Evolutionary conservation across 73 alveolate genomes (phyloP).

Genomic region (Tetrahymena borealis): DNA sequence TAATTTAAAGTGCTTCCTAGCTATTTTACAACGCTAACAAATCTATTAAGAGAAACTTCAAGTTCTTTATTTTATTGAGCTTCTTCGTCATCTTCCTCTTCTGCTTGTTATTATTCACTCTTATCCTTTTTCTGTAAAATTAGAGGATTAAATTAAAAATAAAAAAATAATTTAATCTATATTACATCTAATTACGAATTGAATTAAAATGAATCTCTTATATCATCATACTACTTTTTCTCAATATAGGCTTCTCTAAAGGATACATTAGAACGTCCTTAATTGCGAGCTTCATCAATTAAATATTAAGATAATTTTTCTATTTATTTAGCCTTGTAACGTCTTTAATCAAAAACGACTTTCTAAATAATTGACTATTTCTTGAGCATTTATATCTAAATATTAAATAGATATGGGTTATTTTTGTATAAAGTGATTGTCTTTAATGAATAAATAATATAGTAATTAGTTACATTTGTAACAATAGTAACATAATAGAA

Average conservation of each 20-base stretch:
- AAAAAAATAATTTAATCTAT: not conserved
- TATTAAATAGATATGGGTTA: no score
- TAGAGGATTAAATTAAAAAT: not conserved
- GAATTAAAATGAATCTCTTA: not conserved
- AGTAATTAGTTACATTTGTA: not conserved
- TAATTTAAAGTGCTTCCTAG: not conserved
- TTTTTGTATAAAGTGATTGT: no score
- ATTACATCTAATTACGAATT: not conserved
- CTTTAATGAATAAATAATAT: no score
- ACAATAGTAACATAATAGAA: not conserved
- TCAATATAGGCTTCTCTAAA: not conserved
- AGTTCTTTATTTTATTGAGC: not conserved
- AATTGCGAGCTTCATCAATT: not conserved
- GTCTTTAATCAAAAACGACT: not conserved
- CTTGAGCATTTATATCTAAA: not conserved
- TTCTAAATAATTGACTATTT: not conserved
- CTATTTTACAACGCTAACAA: not conserved
- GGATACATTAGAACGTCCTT: not conserved
- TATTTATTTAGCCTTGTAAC: not conserved
- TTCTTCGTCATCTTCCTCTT: not conserved
- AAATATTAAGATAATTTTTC: not conserved
- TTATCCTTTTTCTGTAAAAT: not conserved
- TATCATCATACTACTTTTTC: not conserved
- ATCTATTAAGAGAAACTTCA: not conserved
- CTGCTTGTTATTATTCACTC: not conserved